Base-by-base conservation (phyloP, 495 filamentous ascomycete genomes). In the Trichoderma parareesei region DNA sequence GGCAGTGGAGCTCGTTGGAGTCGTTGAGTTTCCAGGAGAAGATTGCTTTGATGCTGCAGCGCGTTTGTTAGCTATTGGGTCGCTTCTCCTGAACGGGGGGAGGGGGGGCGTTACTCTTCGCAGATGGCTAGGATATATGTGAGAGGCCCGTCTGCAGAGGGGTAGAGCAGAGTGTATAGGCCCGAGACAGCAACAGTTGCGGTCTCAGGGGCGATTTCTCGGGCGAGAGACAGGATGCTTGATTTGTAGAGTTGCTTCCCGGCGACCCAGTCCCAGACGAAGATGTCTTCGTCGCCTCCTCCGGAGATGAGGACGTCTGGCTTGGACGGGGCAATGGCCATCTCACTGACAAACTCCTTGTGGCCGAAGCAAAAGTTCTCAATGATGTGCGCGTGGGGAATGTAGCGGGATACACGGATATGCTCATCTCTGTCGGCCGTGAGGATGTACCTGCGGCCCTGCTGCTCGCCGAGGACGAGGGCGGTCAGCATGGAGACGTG, bases 401-500 rank as follows among this genome's bases (percentile, higher is more conserved):
- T 77, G 4, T 87, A 90, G 64, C 94, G 83, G 37, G 93, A 94
- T 9, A 98, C 81, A 63, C 94, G 91, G 69, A 98, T 96, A 72
- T 98, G 95, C 79, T 98, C 94, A 78, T 98, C 94, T 64, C 94
- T 86, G 77, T 98, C 94, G 20, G 87, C 88, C 8, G 92, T 96
- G 67, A 98, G 72, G 67, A 98, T 88, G 72, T 93, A 96, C 49
- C 73, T 78, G 62, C 85, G 77, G 4, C 72, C 71, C 35, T 77
- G 62, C 5, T 70, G 63, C n/a, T 68, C 65, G 5, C 82, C 84
- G 37, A 84, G 79, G 3, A 75, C 68, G 42, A 97, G 67, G 69
- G 92, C 88, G 0, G 91, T 93, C 37, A 98, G 84, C 83, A 97
- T 86, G 0, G 94, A 97, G 8, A 97, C 93, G 77, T 98, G 94